Base-by-base conservation (phyloP, 495 filamentous ascomycete genomes). In the Parathielavia hyrcaniae region DNA sequence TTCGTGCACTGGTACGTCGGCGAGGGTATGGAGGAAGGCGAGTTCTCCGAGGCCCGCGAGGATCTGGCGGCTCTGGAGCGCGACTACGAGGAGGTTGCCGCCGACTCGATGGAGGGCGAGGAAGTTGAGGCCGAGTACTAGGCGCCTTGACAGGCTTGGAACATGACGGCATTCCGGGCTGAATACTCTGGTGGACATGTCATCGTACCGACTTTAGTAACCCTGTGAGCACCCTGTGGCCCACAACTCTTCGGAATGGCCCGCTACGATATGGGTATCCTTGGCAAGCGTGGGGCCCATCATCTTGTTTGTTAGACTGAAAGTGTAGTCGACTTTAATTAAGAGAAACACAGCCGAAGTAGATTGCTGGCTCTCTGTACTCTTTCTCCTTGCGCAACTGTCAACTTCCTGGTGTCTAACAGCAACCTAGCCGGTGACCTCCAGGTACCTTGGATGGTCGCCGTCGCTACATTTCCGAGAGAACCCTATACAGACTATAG, bases 1-100 rank as follows among this genome's bases (percentile, higher is more conserved):
- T 98, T 98, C 79, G 93, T 98, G 51, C 93, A 98, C 78, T 98
- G 93, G 93, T 98, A 98, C 68, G 93, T 98, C 72, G 93, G 93
- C 78, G 93, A 98, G 82, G 93, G 93, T 84, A 98, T 98, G 93
- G 93, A 98, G 81, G 93, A 98, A 76, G 93, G 93, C 71, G 93
- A 98, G 75, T 98, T 98, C 82, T 95, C 90, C 49, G 93, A 98
- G 83, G 93, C 93, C 53, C 89, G 93, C 75, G 93, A 98, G 81
- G 93, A 98, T 77, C 75, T 98, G 68, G 93, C 93, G 68, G 93
- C 93, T 65, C 84, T 98, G 45, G 93, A 98, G 84, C 88, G 92
- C 62, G 93, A 98, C 77, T 98, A 98, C 79, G 95, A 97, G 79
- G 93, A 98, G 76, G 93, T 98, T 67, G 93, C 90, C 63, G 91